These are phyloP conservation scores for Penicillium sp. DNA, from an alignment of 2,329 filamentous ascomycete species.

Conservation along the genomic window DNA sequence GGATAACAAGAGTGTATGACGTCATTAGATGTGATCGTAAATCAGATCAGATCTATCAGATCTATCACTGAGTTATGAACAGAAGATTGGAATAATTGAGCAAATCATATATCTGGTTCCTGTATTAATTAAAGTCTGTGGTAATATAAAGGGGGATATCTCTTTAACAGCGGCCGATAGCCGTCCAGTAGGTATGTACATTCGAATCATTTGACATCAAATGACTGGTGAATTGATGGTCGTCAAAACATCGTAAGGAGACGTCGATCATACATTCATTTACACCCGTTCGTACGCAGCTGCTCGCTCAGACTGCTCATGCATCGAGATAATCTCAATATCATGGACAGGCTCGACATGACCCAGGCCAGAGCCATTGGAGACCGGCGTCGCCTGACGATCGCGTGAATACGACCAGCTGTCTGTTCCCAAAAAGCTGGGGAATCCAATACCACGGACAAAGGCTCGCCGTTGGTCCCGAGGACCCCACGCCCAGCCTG, in stretches of 20 bases:
- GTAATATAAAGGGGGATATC: neutral
- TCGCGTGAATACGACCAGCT: slow-evolving; percentile 30
- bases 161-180: neutral
- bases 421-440: slow-evolving; percentile 37
- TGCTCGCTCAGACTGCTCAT: neutral
- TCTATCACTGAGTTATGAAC: neutral
- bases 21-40: neutral
- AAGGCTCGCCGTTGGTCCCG: slow-evolving; percentile 74
- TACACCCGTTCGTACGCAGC: slow-evolving; percentile 4
- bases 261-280: neutral
- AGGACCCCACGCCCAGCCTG: slow-evolving; percentile 88
- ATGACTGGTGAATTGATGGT: neutral
- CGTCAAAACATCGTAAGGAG: neutral
- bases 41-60: neutral
- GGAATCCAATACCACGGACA: slow-evolving; percentile 38
- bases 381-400: neutral
- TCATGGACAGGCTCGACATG: slow-evolving; percentile 7
- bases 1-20: neutral
- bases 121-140: neutral
- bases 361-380: neutral
- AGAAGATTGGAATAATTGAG: neutral
- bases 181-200: neutral
- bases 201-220: neutral
- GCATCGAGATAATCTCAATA: slow-evolving; percentile 14
- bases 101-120: neutral